Evolutionary conservation across 768 basidiomycete species (phyloP).

Genomic region (Megacollybia marginata): DNA sequence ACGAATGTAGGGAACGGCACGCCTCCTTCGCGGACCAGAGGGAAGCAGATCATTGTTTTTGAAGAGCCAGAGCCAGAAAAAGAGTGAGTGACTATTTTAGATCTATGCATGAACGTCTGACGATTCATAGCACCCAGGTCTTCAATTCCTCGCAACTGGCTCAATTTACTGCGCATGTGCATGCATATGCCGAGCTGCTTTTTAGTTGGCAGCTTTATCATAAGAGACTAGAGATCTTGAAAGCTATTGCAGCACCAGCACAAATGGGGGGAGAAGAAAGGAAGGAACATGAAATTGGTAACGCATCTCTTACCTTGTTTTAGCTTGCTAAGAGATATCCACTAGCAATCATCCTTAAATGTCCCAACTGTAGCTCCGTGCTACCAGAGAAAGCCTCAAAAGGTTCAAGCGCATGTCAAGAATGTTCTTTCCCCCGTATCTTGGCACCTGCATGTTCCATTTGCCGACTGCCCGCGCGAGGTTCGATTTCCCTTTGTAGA

Average conservation of each 20-base stretch:
- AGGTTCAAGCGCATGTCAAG: conserved; percentile 26
- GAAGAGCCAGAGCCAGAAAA: conserved; percentile 1
- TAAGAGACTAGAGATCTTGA: conserved; percentile 69
- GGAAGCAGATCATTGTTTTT: too few species aligned
- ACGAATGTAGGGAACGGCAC: too few species aligned
- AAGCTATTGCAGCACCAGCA: conserved; percentile 26
- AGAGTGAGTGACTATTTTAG: background rate
- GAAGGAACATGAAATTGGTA: conserved; percentile 23
- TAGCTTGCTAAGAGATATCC: conserved; percentile 2
- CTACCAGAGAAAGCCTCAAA: conserved; percentile 20
- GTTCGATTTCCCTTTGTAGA: background rate
- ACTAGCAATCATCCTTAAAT: conserved; percentile 25
- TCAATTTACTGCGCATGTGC: conserved; percentile 35
- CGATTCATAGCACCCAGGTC: background rate
- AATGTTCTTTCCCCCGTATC: conserved; percentile 33
- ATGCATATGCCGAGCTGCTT: conserved; percentile 69
- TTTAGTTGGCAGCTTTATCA: conserved; percentile 65
- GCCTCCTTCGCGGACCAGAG: too few species aligned
- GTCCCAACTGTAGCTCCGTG: conserved; percentile 32
- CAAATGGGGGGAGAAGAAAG: conserved; percentile 15
- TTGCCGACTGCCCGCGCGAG: conserved; percentile 56
- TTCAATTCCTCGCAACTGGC: conserved; percentile 2
- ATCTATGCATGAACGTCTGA: background rate
- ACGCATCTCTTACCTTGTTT: conserved; percentile 7
- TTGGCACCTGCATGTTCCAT: conserved; percentile 52